Base-by-base conservation (phyloP, 2,329 filamentous ascomycete genomes). In the Scleromitrula shiraiana region DNA sequence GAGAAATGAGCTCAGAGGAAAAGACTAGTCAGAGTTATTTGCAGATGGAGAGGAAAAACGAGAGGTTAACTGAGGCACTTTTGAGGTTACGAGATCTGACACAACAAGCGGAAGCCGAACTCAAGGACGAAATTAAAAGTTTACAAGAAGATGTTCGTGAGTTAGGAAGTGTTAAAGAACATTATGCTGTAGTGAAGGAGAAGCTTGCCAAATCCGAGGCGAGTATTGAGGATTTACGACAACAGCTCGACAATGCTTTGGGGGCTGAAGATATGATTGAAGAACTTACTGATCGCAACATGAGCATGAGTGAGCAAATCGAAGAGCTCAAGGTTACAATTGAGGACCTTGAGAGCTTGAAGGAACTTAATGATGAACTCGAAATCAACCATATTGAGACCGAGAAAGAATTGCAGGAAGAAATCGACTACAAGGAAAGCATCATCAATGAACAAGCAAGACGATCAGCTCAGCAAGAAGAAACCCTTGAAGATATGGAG, bases 211-310 rank as follows among this genome's bases (percentile, higher is more conserved):
- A 84, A 45, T 78, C 82, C 0, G 85, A 96, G 61, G 75, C 80
- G 8, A 82, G 82, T 30, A 81, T 93, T 35, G 85, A 93, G 55
- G 88, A 97, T 59, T 77, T 98, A 10, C 83, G 87, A 42, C 85
- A 95, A 63, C 93, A 96, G 65, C 77, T 98, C 2, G 90, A 98
- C 59, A 87, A 85, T 41, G 88, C 88, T 6, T 75, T 93, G 8
- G 87, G 87, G 5, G 87, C 88, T 10, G 93, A 97, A 64, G 86
- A 94, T 57, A 91, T 96, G 78, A 89, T 97, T 52, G 90, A 95
- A 65, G 85, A 94, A 54, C 75, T 98, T 32, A 88, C 86, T 0
- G 87, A 93, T 53, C 84, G 88, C 60, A 96, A 94, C 61, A 83
- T 93, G 71, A 77, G 76, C 54, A 82, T 95, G 63, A 81, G 83